Percentiles rank a stretch among this genome's conserved stretches.
Evolutionary conservation across 1,284 basidiomycete species (phyloP).

Genomic region (Ganoderma resinaceum): DNA sequence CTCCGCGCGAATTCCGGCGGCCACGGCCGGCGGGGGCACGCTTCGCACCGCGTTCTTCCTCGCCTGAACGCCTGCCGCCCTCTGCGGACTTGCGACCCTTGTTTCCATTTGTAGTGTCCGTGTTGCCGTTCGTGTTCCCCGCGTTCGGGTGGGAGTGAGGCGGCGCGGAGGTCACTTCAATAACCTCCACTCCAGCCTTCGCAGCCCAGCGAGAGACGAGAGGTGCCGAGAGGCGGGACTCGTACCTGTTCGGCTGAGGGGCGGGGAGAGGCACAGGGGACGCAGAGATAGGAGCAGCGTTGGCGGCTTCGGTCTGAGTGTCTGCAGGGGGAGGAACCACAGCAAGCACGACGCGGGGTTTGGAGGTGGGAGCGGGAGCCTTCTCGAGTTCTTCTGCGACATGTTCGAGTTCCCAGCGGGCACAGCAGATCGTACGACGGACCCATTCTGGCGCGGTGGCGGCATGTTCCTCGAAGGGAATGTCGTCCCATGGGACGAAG

Average conservation of each 20-base stretch:
- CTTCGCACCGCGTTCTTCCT: slow-evolving; percentile 42
- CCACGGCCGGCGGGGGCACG: slow-evolving; percentile 36
- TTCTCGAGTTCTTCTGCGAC: slow-evolving; percentile 28
- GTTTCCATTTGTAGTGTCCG: slow-evolving; percentile 28
- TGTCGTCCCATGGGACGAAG: slow-evolving; percentile 79
- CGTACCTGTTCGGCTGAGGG: slow-evolving; percentile 65
- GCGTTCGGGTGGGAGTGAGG: slow-evolving; percentile 13
- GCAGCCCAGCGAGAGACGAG: slow-evolving; percentile 72
- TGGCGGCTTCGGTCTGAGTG: slow-evolving; percentile 41
- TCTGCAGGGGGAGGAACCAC: slow-evolving; percentile 49
- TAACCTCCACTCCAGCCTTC: slow-evolving; percentile 61
- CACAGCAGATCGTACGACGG: slow-evolving; percentile 80
- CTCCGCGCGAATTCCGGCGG: slow-evolving; percentile 37
- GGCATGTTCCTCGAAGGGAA: slow-evolving; percentile 50
- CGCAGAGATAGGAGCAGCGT: slow-evolving; percentile 40
- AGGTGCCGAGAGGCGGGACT: slow-evolving; percentile 66
- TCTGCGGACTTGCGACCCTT: slow-evolving; percentile 36
- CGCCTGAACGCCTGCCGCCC: slow-evolving; percentile 41
- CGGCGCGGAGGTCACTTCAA: slow-evolving; percentile 56
- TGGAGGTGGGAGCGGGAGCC: slow-evolving; percentile 2
- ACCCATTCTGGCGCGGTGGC: slow-evolving; percentile 77
- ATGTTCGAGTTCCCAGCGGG: slow-evolving; percentile 70
- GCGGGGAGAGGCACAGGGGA: slow-evolving; percentile 73
- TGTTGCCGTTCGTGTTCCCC: background rate
- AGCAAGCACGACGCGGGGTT: slow-evolving; percentile 65